These are phyloP conservation scores for Speleostelium caveatum DNA, from an alignment of 78 protist species.

Conservation along the genomic window DNA sequence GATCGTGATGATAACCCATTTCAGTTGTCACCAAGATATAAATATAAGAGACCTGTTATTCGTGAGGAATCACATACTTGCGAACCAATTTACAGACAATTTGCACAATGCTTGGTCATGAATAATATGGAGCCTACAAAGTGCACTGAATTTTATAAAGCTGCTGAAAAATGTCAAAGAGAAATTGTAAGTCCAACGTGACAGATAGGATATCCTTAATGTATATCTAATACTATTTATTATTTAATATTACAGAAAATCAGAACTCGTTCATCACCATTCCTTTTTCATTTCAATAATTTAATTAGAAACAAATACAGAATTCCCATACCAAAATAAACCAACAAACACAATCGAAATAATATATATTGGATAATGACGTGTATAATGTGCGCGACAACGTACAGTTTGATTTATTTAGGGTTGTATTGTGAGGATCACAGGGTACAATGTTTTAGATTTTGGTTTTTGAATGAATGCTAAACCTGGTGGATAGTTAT, in stretches of 20 bases:
- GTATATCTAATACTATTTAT: neutral
- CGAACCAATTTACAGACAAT: neutral
- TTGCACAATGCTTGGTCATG: constrained; percentile 1
- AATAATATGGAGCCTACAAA: constrained; percentile 42
- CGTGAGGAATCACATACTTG: constrained; percentile 18
- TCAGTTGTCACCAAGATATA: constrained; percentile 49
- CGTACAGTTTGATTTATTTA: neutral
- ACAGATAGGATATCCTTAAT: neutral
- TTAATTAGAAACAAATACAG: constrained; percentile 41
- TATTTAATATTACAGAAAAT: constrained; percentile 6
- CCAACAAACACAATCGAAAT: neutral
- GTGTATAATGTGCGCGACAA: neutral
- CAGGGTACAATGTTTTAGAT: constrained; percentile 58
- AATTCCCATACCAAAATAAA: constrained; percentile 30
- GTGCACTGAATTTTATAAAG: constrained; percentile 15
- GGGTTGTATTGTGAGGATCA: constrained; percentile 66
- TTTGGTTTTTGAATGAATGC: constrained; percentile 69
- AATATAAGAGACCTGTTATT: constrained; percentile 16
- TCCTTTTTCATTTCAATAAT: constrained; percentile 38
- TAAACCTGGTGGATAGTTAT: constrained; percentile 67
- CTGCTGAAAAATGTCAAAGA: constrained; percentile 6
- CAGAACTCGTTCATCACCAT: constrained; percentile 53
- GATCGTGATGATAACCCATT: constrained; percentile 73
- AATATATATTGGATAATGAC: neutral
- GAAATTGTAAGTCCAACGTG: constrained; percentile 13